Base-by-base conservation (phyloP, 2,329 filamentous ascomycete genomes). In the Trichoderma semiorbis region DNA sequence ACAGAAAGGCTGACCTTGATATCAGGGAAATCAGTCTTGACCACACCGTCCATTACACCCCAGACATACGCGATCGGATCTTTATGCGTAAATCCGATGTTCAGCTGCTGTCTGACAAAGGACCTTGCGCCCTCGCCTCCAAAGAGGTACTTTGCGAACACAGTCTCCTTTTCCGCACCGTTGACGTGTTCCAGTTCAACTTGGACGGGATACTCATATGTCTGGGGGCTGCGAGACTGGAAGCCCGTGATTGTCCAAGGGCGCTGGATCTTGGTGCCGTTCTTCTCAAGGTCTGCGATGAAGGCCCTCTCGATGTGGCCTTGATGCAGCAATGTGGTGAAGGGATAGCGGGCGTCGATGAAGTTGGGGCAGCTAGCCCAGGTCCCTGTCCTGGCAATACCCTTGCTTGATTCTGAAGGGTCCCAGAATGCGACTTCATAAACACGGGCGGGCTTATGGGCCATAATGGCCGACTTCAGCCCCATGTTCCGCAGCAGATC, bases 301-400 rank as follows among this genome's bases (percentile, higher is more conserved):
- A 93, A 90, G 53, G 92, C 89, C 16, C 89, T 85, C 81, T 93
- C 91, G 71, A 93, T 93, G 74, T 88, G 81, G 7, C 91, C 92
- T 78, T 93, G 91, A 77, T 93, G 91, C 14, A 93, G 81, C 2
- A 92, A 86, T 1, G 91, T 90, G 65, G 91, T 92, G 77, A 92
- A 92, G 5, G 90, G 90, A 75, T 91, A 93, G 64, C 91, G 85
- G 16, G 91, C 90, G 69, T 92, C 90, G 72, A 93, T 91, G 81
- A 97, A 97, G 75, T 89, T 90, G 0, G 95, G 95, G 81, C 95
- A 98, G 78, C 92, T 95, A 6, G 94, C 92, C 94, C 94, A 97
- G 6, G 89, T 91, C 32, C 90, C 89, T 1, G 90, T 93, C 74
- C 91, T 85, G 36, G 85, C 83, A 74, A 93, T 92, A 36, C 89